A percentile compares a stretch with the other conserved stretches of the same genome.
These are phyloP conservation scores for Metarhizium sp. DNA, from an alignment of 2,329 filamentous ascomycete genomes.

Conservation along the genomic window DNA sequence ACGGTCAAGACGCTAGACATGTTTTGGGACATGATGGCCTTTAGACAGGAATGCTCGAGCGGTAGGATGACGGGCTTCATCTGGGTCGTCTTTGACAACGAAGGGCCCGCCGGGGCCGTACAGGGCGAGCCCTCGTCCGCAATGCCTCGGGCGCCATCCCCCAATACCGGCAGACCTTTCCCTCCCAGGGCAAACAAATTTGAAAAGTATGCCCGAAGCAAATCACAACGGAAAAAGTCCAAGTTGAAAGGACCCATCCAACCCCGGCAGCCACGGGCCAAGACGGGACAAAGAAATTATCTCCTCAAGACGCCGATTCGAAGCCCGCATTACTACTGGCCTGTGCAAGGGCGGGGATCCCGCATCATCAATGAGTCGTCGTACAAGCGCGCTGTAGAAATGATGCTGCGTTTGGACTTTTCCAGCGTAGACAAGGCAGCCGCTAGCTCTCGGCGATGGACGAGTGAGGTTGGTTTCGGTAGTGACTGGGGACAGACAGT, in stretches of 20 bases:
- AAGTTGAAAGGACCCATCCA: slow-evolving; percentile 50
- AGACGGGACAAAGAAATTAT: slow-evolving; percentile 44
- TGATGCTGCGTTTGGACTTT: slow-evolving; percentile 68
- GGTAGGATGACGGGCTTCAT: slow-evolving; percentile 89
- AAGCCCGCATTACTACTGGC: slow-evolving; percentile 60
- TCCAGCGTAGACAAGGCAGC: slow-evolving; percentile 51
- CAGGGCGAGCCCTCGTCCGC: slow-evolving; percentile 17
- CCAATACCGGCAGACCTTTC: slow-evolving; percentile 22
- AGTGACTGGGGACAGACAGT: slow-evolving; percentile 43
- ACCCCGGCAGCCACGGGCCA: slow-evolving; percentile 55
- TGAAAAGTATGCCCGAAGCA: slow-evolving; percentile 12
- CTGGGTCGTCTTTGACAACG: slow-evolving; percentile 75
- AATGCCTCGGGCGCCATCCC: slow-evolving; percentile 20
- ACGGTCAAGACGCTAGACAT: slow-evolving; percentile 76
- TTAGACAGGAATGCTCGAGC: slow-evolving; percentile 88
- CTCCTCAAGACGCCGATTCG: slow-evolving; percentile 38
- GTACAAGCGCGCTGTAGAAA: slow-evolving; percentile 59
- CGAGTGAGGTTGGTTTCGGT: slow-evolving; percentile 52
- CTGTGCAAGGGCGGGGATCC: slow-evolving; percentile 49
- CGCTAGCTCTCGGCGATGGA: slow-evolving; percentile 61
- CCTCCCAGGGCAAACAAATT: slow-evolving; percentile 13
- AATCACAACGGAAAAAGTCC: slow-evolving; percentile 32
- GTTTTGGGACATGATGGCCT: slow-evolving; percentile 99
- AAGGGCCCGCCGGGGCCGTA: slow-evolving; percentile 9
- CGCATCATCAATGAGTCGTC: slow-evolving; percentile 52